Evolutionary conservation across 2,329 filamentous ascomycete genomes (phyloP), one percentile per base, ranked within the genome.

Genomic region (Moelleriella libera): DNA sequence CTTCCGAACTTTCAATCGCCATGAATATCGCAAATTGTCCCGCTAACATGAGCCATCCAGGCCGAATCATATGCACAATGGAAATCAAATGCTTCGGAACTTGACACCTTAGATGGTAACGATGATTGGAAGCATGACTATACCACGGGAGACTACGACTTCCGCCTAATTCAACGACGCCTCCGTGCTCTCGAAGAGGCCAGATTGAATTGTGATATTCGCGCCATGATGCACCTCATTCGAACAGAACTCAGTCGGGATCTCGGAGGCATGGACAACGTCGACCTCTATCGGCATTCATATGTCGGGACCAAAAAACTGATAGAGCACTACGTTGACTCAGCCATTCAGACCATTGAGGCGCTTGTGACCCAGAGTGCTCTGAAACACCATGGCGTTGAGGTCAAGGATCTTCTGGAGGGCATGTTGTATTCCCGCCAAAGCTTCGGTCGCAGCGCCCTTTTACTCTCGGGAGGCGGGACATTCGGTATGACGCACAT

Each of bases 401-500:
- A 82, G 45, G 69, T 78, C 42, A 75, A 68, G 29, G 73, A 74
- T 45, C 58, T 79, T 5, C 69, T 88, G 5, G 83, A 89, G 47
- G 78, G 80, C 48, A 71, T 92, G 52, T 64, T 89, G 43, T 76
- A 78, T 48, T 77, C 85, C 1, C 77, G 86, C 40, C 85, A 89
- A 58, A 84, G 85, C 37, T 94, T 88, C 58, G 88, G 88, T n/a
- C 76, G 88, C 51, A 92, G 83, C 52, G 88, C 87, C 0, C 67
- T 95, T 45, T 70, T 94, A 8, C 69, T 95, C 8, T 94, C 88
- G 5, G 88, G 88, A 6, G 88, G 88, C 2, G 88, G 84, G 1
- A 92, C 88, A 1, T 88, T 94, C 65, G 88, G 88, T 41, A 94
- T 95, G 85, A 85, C 85, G 50, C 88, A 95, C 60, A 84, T 94